Evolutionary conservation across 2,329 filamentous ascomycete species (phyloP).

Genomic region (Pseudogymnoascus sp.): DNA sequence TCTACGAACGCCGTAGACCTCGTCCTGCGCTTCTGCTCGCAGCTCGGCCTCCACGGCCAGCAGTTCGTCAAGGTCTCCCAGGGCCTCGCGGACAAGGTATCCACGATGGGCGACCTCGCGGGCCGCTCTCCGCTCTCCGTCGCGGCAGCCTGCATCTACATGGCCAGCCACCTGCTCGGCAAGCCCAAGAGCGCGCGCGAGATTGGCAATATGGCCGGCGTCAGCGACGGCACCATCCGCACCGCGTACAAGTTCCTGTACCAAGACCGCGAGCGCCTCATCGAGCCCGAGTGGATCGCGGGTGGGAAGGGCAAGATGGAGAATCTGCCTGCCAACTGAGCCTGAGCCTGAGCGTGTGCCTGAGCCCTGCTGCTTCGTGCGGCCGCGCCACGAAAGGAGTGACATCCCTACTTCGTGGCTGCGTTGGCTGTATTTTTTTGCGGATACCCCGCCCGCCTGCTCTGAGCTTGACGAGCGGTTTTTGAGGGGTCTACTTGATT

Average conservation of each 20-base stretch:
- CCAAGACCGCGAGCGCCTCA: slow-evolving; percentile 61
- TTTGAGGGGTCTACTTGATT: background rate
- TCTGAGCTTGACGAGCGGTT: background rate
- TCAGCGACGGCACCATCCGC: slow-evolving; percentile 95
- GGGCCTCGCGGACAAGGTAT: slow-evolving; percentile 69
- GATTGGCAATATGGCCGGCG: slow-evolving; percentile 75
- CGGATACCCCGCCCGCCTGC: background rate
- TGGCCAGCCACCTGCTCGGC: slow-evolving; percentile 81
- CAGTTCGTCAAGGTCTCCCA: slow-evolving; percentile 73
- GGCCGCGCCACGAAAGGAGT: slow-evolving; percentile 1
- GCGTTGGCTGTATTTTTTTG: background rate
- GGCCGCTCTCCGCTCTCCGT: slow-evolving; percentile 91
- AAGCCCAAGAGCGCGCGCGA: slow-evolving; percentile 74
- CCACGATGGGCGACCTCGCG: slow-evolving; percentile 66
- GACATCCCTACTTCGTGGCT: slow-evolving; percentile 6
- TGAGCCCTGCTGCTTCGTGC: background rate
- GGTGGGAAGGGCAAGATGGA: slow-evolving; percentile 63
- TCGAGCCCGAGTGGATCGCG: slow-evolving; percentile 67
- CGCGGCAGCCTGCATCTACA: slow-evolving; percentile 93
- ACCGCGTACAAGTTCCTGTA: slow-evolving; percentile 90
- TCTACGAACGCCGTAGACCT: slow-evolving; percentile 78
- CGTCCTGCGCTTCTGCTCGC: slow-evolving; percentile 81
- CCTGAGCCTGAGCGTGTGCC: too few relatives aligned
- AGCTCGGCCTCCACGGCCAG: slow-evolving; percentile 65
- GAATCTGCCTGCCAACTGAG: slow-evolving; percentile 50